phyloP scores from a whole-genome alignment of 2,329 filamentous ascomycete genomes.

The Nigrograna mackinnonii region DNA sequence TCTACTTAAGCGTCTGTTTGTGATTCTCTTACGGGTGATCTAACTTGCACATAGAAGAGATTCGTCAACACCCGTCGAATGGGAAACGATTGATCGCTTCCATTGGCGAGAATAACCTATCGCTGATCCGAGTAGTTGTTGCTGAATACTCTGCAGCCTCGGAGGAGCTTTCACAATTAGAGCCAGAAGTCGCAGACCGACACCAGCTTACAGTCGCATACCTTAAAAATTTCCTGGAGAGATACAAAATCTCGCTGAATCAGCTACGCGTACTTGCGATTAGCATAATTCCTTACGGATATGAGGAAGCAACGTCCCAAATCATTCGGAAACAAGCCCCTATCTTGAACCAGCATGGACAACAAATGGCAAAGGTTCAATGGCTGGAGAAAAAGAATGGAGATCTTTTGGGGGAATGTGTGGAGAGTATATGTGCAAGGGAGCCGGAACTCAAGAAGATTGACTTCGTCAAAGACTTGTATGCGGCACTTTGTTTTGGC shows the following conservation, averaged over 20 bases:
- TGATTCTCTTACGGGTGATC: background rate
- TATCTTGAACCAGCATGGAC: background rate
- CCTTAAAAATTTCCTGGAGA: slow-evolving; percentile 3
- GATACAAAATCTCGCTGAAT: slow-evolving; percentile 7
- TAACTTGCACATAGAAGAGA: slow-evolving; percentile 3
- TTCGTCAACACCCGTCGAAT: slow-evolving; percentile 3
- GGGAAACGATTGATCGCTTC: background rate
- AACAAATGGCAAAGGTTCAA: background rate
- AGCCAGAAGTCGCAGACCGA: background rate
- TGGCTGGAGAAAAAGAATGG: slow-evolving; percentile 14
- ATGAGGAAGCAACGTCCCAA: slow-evolving; percentile 5
- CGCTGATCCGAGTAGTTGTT: slow-evolving; percentile 14
- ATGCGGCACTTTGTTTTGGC: slow-evolving; percentile 1
- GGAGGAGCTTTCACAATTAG: slow-evolving; percentile 9
- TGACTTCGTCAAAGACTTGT: slow-evolving; percentile 1
- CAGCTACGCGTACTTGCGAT: slow-evolving; percentile 14
- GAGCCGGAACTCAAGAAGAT: slow-evolving; percentile 4
- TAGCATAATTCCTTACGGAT: slow-evolving; percentile 15
- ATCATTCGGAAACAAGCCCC: slow-evolving; percentile 2
- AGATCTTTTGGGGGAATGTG: slow-evolving; percentile 3
- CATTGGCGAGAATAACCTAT: slow-evolving; percentile 9
- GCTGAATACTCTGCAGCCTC: slow-evolving; percentile 14
- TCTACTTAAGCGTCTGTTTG: background rate
- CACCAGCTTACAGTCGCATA: slow-evolving; percentile 3
- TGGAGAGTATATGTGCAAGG: slow-evolving; percentile 8